Evolutionary conservation across 495 filamentous ascomycete genomes (phyloP).

Genomic region (Penicillium arizonense): DNA sequence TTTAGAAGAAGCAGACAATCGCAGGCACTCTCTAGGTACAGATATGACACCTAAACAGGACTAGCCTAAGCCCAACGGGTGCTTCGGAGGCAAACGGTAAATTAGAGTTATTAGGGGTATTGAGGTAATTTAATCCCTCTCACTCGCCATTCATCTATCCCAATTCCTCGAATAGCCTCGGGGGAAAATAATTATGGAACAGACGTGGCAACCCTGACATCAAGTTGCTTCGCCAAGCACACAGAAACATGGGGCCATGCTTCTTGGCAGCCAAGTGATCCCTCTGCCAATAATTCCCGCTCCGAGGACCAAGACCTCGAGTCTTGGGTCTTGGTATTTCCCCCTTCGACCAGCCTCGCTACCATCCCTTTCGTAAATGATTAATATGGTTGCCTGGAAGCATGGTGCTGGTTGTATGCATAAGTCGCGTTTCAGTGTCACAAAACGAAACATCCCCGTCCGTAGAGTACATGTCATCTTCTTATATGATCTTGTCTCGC

Average conservation of each 20-base stretch:
- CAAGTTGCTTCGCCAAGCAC: conserved; percentile 16
- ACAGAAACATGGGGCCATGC: conserved; percentile 15
- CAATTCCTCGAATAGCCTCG: too few species aligned
- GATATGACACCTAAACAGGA: too few species aligned
- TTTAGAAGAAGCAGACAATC: too few species aligned
- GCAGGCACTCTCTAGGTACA: too few species aligned
- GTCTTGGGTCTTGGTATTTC: conserved; percentile 15
- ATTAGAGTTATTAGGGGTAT: too few species aligned
- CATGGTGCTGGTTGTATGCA: neutral
- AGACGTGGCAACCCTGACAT: neutral
- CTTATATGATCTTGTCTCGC: too few species aligned
- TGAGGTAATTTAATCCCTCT: too few species aligned
- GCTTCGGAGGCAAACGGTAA: too few species aligned
- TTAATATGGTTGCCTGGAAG: conserved; percentile 9
- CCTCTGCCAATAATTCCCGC: conserved; percentile 32
- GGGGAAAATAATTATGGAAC: too few species aligned
- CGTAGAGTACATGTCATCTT: neutral
- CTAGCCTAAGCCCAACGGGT: too few species aligned
- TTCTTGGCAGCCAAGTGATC: conserved; percentile 34
- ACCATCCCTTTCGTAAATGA: neutral
- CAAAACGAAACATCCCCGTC: too few species aligned
- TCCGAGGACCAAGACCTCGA: conserved; percentile 23
- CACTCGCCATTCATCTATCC: too few species aligned
- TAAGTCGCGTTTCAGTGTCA: neutral
- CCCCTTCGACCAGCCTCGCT: neutral